These are phyloP conservation scores for Schwanniomyces vanrijiae DNA, from an alignment of 805 yeast species.

Conservation along the genomic window DNA sequence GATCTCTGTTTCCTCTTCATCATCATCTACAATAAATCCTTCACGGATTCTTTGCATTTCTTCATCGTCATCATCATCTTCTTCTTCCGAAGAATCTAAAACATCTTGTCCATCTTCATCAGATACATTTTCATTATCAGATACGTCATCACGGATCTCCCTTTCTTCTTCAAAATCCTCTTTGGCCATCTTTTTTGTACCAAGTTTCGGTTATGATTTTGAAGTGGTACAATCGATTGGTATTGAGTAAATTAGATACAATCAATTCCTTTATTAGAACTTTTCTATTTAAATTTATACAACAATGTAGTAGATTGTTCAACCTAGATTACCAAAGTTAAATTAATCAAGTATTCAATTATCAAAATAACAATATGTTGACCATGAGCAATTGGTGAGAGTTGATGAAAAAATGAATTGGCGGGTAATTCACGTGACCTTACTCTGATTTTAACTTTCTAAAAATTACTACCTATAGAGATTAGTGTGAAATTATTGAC, in stretches of 20 bases:
- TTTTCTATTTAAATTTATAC: not conserved
- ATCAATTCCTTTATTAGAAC: not conserved
- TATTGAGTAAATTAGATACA: not conserved
- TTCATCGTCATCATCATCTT: constrained; percentile 81
- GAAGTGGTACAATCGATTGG: constrained; percentile 1
- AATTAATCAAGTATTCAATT: not conserved
- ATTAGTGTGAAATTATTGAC: too few relatives aligned
- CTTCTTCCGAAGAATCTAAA: constrained; percentile 80
- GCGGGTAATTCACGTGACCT: not conserved
- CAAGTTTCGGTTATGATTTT: not conserved
- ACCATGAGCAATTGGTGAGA: not conserved
- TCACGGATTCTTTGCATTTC: constrained; percentile 81
- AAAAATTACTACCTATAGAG: too few relatives aligned
- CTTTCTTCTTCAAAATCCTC: constrained; percentile 32
- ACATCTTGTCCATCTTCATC: constrained; percentile 38
- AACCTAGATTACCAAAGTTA: not conserved
- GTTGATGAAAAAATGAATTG: not conserved
- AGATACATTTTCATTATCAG: constrained; percentile 23
- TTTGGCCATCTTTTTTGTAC: constrained; percentile 24
- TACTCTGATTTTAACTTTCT: not conserved
- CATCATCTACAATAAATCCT: constrained; percentile 93
- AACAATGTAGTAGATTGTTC: not conserved
- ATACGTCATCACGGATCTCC: constrained; percentile 35
- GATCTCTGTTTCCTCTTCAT: constrained; percentile 45
- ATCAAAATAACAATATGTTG: not conserved